A percentile compares a stretch with the other conserved stretches of the same genome.
Conservation (phyloP, 169 alveolate genomes). For the Plasmodium gallinaceum region DNA sequence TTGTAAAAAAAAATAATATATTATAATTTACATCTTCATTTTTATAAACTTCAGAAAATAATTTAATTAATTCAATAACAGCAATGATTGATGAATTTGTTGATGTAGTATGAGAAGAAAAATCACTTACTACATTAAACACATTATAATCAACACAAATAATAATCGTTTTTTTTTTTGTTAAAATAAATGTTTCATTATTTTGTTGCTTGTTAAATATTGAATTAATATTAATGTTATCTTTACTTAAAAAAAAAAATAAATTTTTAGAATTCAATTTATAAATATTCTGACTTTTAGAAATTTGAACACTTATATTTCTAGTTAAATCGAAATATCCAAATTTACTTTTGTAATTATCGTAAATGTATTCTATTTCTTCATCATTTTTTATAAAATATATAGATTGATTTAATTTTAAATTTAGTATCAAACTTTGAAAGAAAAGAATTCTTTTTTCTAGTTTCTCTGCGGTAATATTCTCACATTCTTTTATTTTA, state of each 20-base stretch:
- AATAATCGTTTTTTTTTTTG: constrained; percentile 62
- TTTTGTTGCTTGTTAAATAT: constrained; percentile 43
- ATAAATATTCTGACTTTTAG: constrained; percentile 11
- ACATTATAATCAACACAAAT: constrained; percentile 43
- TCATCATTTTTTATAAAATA: constrained; percentile 50
- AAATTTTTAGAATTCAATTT: constrained; percentile 29
- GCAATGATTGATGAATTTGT: constrained; percentile 35
- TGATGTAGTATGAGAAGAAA: constrained; percentile 33
- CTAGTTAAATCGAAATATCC: constrained; percentile 68
- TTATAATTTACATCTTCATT: constrained; percentile 61
- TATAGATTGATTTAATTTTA: constrained; percentile 59
- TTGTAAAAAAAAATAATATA: constrained; percentile 56
- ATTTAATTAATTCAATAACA: constrained; percentile 24
- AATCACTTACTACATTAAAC: constrained; percentile 28
- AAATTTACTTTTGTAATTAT: constrained; percentile 52
- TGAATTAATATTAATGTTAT: constrained; percentile 47
- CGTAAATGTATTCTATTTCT: constrained; percentile 55
- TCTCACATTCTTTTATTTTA: neutral
- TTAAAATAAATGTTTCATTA: constrained; percentile 49
- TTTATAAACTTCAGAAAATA: constrained; percentile 43
- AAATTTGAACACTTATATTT: constrained; percentile 50
- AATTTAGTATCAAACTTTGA: constrained; percentile 38
- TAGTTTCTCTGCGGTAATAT: constrained; percentile 21
- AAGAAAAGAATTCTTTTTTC: constrained; percentile 46
- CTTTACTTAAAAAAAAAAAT: constrained; percentile 50